Evolutionary conservation across 495 filamentous ascomycete species (phyloP), one percentile per base, ranked within the genome.

Genomic region (Annulohypoxylon maeteangense): DNA sequence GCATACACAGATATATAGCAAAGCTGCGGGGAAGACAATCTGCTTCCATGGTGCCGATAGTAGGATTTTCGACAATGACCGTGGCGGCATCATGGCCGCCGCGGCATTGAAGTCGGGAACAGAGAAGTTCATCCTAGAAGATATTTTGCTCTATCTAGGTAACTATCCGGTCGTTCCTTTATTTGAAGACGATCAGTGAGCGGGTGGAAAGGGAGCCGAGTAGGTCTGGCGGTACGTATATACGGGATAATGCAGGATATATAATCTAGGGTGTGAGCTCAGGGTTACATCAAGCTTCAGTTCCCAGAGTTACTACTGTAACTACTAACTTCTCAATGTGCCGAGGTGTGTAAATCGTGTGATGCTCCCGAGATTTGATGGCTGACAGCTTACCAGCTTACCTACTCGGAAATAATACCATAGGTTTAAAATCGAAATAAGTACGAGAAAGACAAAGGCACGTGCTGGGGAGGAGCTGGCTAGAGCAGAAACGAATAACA

Each of bases 1-100:
- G 54, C 77, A 78, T 47, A 85, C 62, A 11, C 67, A 66, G 14
- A 76, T 54, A 57, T 86, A 84, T 7, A 67, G 54, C 2, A 78
- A 56, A 16, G 74, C 48, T 11, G 44, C 62, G 0, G 72, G 51
- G 38, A 71, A 18, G 40, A 67, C 12, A 45, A 70, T 61, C 25
- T 51, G 57, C 2, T 32, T 56, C 76, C 74, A 76, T 11, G 69
- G 67, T 12, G 48, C 20, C 18, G 50, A 70, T 3, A 31, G 25
- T 12, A 68, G 27, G 18, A 72, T 7, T 4, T 55, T 31, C 5
- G 36, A 36, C 4, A 56, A 38, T 11, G 60, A 55, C 10, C 31
- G 27, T 8, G 58, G 22, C 34, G 59, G 56, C 7, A 51, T 31
- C 25, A 57, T 18, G 22, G 20, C 11, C 16, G 48, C 31, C 27